Base-by-base conservation (phyloP, 1,139 yeast genomes). In the Candida tropicalis region DNA sequence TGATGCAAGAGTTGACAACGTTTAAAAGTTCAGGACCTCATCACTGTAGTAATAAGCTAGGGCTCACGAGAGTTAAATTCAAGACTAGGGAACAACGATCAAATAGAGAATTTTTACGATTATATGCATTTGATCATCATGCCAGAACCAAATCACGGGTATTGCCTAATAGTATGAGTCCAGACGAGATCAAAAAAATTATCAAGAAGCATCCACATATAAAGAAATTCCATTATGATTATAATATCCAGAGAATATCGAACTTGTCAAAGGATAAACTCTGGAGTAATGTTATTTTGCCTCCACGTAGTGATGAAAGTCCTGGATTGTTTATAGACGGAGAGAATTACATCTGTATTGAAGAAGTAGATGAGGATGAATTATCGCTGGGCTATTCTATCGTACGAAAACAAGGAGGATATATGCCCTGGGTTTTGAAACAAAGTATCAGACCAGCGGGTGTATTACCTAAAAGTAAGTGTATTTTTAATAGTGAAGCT, bases 241-340 rank as follows among this genome's bases (percentile, higher is more conserved):
- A 63, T 43, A 60, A 66, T 46, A 52, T 66, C 28, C 57, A 56
- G 42, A 62, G 62, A 22, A 55, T 76, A 15, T 73, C 79, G 4
- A 55, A 63, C 18, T 41, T 61, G 56, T 60, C 77, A 4, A 63
- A 65, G 54, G 76, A 72, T 38, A 78, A 77, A 52, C 59, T 78
- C 34, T 78, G 82, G 82, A 64, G 67, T 43, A 63, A 62, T 35
- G 75, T 76, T n/a, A 65, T 76, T 3, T 63, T 79, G 32, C 66
- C 67, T 5, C 81, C 81, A n/a, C 58, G 84, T 43, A 17, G 41
- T 0, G 82, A 77, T 51, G 54, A 53, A 2, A 52, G 63, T 2
- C 75, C 76, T 0, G 39, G 46, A 3, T 46, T 50, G 12, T 51
- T 55, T 27, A 59, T 73, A 7, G 57, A 62, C 42, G 44, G 54